These are phyloP conservation scores for Penicillium bovifimosum DNA, from an alignment of 495 filamentous ascomycete species.

Conservation along the genomic window DNA sequence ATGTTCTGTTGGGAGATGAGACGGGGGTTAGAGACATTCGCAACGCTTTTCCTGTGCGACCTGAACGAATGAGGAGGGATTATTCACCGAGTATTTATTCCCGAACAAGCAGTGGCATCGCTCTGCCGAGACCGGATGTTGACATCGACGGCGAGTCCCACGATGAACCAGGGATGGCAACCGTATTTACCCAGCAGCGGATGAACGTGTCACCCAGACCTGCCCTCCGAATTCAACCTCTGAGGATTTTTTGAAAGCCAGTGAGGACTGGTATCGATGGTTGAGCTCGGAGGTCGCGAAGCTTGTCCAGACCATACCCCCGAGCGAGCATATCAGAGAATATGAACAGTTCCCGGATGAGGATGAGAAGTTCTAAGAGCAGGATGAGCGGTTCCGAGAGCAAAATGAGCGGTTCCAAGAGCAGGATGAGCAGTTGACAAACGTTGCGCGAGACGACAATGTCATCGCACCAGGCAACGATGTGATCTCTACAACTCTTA, in stretches of 20 bases:
- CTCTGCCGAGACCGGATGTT: constrained; percentile 22
- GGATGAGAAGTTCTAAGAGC: no score
- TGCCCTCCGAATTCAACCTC: constrained; percentile 4
- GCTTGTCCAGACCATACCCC: constrained; percentile 28
- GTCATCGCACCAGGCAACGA: no score
- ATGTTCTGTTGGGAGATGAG: no score
- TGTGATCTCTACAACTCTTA: neutral
- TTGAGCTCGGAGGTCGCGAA: constrained; percentile 40
- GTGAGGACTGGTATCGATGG: constrained; percentile 46
- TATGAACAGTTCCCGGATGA: constrained; percentile 54
- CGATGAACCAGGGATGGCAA: constrained; percentile 37
- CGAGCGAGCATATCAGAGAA: constrained; percentile 54
- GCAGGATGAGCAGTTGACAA: constrained; percentile 30
- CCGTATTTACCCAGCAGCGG: constrained; percentile 39
- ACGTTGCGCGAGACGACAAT: constrained; percentile 8
- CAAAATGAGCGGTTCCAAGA: constrained; percentile 54
- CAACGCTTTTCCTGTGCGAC: no score
- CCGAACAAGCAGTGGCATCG: constrained; percentile 45
- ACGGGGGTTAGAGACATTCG: no score
- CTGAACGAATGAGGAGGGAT: neutral
- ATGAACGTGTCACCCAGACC: constrained; percentile 32
- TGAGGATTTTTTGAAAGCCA: constrained; percentile 14
- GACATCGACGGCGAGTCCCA: constrained; percentile 11
- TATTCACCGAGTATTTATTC: constrained; percentile 53
- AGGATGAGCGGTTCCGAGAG: no score